Evolutionary conservation across 306 rosid species (phyloP).

Genomic region (Trifolium fragiferum): DNA sequence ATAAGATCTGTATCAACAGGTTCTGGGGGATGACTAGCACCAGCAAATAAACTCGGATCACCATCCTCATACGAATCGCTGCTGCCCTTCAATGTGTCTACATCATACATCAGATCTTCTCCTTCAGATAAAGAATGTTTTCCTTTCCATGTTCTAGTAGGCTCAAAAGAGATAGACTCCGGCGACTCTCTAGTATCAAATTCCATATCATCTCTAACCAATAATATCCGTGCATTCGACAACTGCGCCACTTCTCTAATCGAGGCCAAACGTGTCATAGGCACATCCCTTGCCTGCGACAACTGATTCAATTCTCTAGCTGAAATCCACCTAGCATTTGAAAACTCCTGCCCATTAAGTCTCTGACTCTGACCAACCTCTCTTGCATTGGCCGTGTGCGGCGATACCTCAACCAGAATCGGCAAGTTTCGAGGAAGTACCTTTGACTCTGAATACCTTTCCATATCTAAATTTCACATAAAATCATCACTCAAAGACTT

Average conservation of each 20-base stretch:
- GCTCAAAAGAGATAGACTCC: conserved; percentile 52
- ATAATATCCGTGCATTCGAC: conserved; percentile 59
- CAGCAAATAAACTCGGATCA: conserved; percentile 76
- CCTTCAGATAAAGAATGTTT: conserved; percentile 62
- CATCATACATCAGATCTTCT: conserved; percentile 59
- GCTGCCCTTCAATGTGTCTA: conserved; percentile 61
- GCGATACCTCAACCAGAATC: conserved; percentile 52
- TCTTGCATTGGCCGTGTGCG: conserved; percentile 43
- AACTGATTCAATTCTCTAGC: conserved; percentile 56
- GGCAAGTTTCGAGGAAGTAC: conserved; percentile 60
- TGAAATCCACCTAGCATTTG: conserved; percentile 41
- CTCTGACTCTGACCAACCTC: conserved; percentile 49
- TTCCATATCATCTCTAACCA: conserved; percentile 62
- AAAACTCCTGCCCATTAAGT: conserved; percentile 47
- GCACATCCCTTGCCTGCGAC: conserved; percentile 52
- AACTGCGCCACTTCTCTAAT: conserved; percentile 62
- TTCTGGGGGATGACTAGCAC: conserved; percentile 99
- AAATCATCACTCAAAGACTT: conserved; percentile 50
- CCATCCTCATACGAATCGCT: conserved; percentile 66
- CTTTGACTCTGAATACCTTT: conserved; percentile 76
- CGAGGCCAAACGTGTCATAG: conserved; percentile 52
- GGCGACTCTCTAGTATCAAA: conserved; percentile 49
- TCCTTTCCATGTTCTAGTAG: conserved; percentile 60
- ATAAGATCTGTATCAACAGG: conserved; percentile 93
- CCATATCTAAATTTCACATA: conserved; percentile 57